A percentile compares a stretch with the other conserved stretches of the same genome.
Evolutionary conservation across 129 eudicot genomes (phyloP).

Genomic region (Centaurea solstitialis): DNA sequence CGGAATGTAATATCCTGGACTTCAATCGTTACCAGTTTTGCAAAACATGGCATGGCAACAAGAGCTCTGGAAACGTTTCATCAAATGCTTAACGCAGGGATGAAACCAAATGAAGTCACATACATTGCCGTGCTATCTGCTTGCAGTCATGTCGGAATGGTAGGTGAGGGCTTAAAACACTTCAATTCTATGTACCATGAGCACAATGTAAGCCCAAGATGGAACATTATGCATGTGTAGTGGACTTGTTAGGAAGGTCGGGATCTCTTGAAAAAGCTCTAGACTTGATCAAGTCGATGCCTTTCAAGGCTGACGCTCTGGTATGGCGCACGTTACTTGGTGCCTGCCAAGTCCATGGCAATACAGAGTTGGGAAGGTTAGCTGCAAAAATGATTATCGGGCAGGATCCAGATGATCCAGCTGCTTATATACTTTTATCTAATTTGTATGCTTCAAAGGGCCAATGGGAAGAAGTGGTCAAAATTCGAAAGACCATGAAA

Average conservation of each 20-base stretch:
- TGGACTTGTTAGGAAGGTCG: conserved; percentile 62
- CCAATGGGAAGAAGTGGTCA: conserved; percentile 57
- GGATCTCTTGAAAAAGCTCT: conserved; percentile 53
- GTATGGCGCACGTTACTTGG: conserved; percentile 79
- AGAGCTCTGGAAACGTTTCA: conserved; percentile 53
- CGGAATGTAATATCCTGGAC: conserved; percentile 76
- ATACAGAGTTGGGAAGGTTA: conserved; percentile 48
- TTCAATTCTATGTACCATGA: conserved; percentile 52
- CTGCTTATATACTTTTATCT: conserved; percentile 63
- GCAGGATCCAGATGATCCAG: conserved; percentile 65
- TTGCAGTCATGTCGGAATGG: conserved; percentile 70
- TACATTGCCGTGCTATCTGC: conserved; percentile 68
- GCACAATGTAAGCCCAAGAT: conserved; percentile 55
- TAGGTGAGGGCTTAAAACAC: conserved; percentile 55
- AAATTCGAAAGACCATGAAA: conserved; percentile 63
- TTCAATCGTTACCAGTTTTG: conserved; percentile 65
- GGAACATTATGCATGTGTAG: conserved; percentile 88
- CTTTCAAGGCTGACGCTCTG: conserved; percentile 54
- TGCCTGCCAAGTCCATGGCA: conserved; percentile 68
- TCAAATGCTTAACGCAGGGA: conserved; percentile 56
- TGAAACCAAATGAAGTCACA: conserved; percentile 66
- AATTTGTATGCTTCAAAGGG: conserved; percentile 73
- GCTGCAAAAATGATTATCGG: conserved; percentile 66
- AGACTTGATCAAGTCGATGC: conserved; percentile 57
- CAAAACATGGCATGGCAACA: conserved; percentile 68